Conservation (phyloP, 495 filamentous ascomycete species). For the Hypoxylon trugodes region DNA sequence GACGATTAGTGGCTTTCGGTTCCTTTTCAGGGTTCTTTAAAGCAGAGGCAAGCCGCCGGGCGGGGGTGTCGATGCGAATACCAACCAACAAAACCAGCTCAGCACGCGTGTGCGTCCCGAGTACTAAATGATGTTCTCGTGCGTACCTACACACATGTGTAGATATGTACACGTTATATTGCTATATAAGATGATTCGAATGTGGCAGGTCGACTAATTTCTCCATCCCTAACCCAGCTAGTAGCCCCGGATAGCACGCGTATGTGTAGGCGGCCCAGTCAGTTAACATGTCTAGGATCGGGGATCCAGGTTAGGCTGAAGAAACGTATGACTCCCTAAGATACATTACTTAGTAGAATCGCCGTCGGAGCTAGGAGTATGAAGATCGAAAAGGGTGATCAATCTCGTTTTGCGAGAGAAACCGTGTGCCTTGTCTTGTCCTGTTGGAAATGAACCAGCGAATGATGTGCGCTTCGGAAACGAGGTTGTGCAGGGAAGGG, state of each 20-base stretch:
- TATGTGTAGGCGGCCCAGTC: neutral
- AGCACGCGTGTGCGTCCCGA: conserved; percentile 18
- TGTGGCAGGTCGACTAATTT: conserved; percentile 34
- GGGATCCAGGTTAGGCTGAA: conserved; percentile 34
- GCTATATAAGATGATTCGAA: conserved; percentile 31
- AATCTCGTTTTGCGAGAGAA: conserved; percentile 1
- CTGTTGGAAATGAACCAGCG: conserved; percentile 39
- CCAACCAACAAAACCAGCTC: conserved; percentile 7
- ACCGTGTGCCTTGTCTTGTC: conserved; percentile 27
- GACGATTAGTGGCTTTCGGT: conserved; percentile 31
- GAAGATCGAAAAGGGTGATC: conserved; percentile 34
- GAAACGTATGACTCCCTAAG: conserved; percentile 28
- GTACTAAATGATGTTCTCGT: conserved; percentile 20
- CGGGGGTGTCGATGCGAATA: conserved; percentile 17
- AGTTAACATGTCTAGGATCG: conserved; percentile 24
- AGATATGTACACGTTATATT: conserved; percentile 12
- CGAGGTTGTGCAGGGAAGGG: conserved; percentile 39
- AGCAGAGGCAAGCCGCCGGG: conserved; percentile 20
- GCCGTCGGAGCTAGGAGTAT: conserved; percentile 32
- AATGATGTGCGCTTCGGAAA: conserved; percentile 42
- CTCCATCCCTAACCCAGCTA: conserved; percentile 13
- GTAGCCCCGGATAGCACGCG: neutral
- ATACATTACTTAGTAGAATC: conserved; percentile 19
- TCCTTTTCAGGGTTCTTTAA: conserved; percentile 26
- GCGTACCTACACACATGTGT: conserved; percentile 6